These are phyloP conservation scores for Eucalyptus tenuipes DNA, from an alignment of 345 rosid species.

Conservation along the genomic window DNA sequence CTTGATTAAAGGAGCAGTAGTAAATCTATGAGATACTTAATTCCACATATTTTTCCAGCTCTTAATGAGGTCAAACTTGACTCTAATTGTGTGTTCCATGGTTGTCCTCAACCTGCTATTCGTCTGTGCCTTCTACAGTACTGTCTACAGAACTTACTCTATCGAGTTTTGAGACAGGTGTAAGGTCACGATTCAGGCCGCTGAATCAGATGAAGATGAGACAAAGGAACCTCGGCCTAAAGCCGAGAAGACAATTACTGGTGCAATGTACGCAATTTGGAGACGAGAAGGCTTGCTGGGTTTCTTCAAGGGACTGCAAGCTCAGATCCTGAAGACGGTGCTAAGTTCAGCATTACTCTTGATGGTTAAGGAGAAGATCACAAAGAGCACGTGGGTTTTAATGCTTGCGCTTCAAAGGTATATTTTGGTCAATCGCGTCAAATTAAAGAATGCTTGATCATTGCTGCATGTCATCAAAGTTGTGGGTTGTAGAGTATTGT, in stretches of 20 bases:
- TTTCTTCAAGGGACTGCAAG: constrained; percentile 77
- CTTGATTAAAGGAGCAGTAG: neutral
- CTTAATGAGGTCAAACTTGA: neutral
- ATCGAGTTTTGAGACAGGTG: constrained; percentile 34
- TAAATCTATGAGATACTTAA: neutral
- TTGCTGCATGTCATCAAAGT: neutral
- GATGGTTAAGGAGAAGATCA: constrained; percentile 93
- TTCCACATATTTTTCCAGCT: neutral
- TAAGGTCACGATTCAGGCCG: constrained; percentile 83
- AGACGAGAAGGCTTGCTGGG: constrained; percentile 70
- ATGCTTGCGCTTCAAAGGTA: constrained; percentile 51
- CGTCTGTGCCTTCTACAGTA: neutral
- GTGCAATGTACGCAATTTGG: constrained; percentile 55
- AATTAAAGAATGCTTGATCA: constrained; percentile 25
- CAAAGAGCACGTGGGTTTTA: constrained; percentile 68
- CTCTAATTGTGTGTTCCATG: neutral
- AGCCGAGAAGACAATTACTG: constrained; percentile 30
- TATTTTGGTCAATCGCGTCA: constrained; percentile 21
- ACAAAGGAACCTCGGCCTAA: constrained; percentile 11
- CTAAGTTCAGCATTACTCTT: constrained; percentile 86
- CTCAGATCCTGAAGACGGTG: constrained; percentile 93
- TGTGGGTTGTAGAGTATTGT: neutral
- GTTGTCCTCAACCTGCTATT: neutral
- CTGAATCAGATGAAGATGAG: constrained; percentile 38
- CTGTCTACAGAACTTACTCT: neutral